phyloP scores from a whole-genome alignment of 2,329 filamentous ascomycete species.

The Diaporthe helianthi region DNA sequence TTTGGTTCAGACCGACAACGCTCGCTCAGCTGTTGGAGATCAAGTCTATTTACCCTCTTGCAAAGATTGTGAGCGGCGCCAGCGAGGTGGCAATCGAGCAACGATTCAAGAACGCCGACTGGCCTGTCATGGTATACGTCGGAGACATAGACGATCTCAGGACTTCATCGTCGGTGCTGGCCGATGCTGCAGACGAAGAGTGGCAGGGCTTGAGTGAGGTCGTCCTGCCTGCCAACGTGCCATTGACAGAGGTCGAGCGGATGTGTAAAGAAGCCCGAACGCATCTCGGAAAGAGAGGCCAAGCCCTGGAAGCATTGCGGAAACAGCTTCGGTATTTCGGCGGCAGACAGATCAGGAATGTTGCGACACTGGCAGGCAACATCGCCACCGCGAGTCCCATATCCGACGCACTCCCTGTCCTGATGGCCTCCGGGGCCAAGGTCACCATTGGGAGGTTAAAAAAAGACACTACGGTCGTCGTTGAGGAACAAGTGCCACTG shows the following conservation, averaged over 20 bases:
- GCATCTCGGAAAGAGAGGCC: slow-evolving; percentile 77
- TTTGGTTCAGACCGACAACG: slow-evolving; percentile 92
- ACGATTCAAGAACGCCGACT: slow-evolving; percentile 95
- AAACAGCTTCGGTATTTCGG: slow-evolving; percentile 96
- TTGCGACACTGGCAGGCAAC: slow-evolving; percentile 95
- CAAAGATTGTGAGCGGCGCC: slow-evolving; percentile 94
- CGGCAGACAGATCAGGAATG: slow-evolving; percentile 92
- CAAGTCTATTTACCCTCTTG: slow-evolving; percentile 81
- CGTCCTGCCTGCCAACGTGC: slow-evolving; percentile 90
- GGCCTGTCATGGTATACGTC: slow-evolving; percentile 87
- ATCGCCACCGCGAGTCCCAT: slow-evolving; percentile 93
- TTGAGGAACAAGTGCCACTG: slow-evolving; percentile 77
- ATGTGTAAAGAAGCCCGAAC: slow-evolving; percentile 81
- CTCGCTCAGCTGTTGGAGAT: slow-evolving; percentile 91
- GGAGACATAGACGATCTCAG: slow-evolving; percentile 90
- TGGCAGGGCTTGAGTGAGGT: slow-evolving; percentile 69
- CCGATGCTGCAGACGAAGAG: neutral
- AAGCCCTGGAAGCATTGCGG: slow-evolving; percentile 85
- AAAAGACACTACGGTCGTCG: slow-evolving; percentile 49
- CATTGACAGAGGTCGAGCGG: slow-evolving; percentile 86
- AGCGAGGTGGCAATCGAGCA: slow-evolving; percentile 98
- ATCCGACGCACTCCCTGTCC: slow-evolving; percentile 91
- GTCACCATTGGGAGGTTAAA: slow-evolving; percentile 73
- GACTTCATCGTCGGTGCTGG: slow-evolving; percentile 68
- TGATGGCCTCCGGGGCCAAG: slow-evolving; percentile 84